These are phyloP conservation scores for Talaromyces amestolkiae DNA, from an alignment of 2,329 filamentous ascomycete genomes.

Conservation along the genomic window DNA sequence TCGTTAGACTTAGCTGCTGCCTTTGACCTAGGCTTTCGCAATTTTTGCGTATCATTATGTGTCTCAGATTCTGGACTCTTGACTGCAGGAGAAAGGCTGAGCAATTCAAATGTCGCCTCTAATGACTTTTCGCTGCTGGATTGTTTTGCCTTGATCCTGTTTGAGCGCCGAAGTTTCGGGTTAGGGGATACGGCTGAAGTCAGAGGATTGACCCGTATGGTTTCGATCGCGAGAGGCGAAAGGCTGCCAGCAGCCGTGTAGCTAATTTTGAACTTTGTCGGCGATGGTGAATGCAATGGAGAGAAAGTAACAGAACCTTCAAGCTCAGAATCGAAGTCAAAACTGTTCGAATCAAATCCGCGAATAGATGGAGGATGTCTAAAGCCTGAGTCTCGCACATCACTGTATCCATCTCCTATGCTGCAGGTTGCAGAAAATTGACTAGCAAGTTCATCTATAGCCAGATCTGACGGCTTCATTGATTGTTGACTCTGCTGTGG, in stretches of 20 bases:
- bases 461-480: slow-evolving; percentile 5
- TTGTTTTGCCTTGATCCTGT: slow-evolving; percentile 3
- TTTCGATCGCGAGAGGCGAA: not conserved
- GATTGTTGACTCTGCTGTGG: not conserved
- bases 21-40: not conserved
- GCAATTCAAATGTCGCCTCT: slow-evolving; percentile 24
- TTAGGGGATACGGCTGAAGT: not conserved
- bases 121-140: slow-evolving; percentile 14
- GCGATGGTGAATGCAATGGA: slow-evolving; percentile 3
- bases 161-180: slow-evolving; percentile 9
- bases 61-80: not conserved
- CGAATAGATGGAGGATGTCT: slow-evolving; percentile 4
- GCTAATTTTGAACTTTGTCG: slow-evolving; percentile 24
- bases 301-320: slow-evolving; percentile 6
- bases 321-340: slow-evolving; percentile 11
- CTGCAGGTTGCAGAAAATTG: slow-evolving; percentile 13
- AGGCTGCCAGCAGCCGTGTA: slow-evolving; percentile 26
- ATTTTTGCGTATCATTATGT: not conserved
- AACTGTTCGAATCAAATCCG: not conserved
- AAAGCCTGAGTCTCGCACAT: not conserved
- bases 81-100: slow-evolving; percentile 21
- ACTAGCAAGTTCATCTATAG: slow-evolving; percentile 14
- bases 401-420: not conserved
- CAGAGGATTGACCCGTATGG: not conserved
- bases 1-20: not conserved